Conservation (phyloP, 768 basidiomycete genomes). For the Boletales sp. region DNA sequence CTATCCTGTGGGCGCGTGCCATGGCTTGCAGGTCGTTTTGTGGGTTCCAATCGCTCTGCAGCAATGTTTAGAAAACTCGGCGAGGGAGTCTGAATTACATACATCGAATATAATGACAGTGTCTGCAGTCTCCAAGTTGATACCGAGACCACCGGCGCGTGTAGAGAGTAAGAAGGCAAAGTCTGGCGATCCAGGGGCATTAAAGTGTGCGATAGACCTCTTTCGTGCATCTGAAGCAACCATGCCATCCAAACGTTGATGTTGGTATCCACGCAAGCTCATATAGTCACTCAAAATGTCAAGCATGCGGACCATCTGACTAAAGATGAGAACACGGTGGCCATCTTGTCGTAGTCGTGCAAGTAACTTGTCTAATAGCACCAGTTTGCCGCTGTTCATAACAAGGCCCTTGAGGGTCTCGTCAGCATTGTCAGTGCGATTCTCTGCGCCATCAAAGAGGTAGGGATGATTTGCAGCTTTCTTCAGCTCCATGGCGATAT, state of each 20-base stretch:
- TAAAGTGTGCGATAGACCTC: constrained; percentile 96
- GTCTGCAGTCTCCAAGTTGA: constrained; percentile 98
- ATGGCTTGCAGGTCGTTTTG: constrained; percentile 99
- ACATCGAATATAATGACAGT: constrained; percentile 99
- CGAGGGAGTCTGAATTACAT: constrained; percentile 31
- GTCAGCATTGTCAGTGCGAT: constrained; percentile 54
- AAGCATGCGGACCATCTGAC: constrained; percentile 98
- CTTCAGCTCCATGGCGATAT: constrained; percentile 99
- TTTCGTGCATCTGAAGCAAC: constrained; percentile 91
- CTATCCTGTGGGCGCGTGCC: constrained; percentile 98
- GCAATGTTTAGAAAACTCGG: constrained; percentile 9
- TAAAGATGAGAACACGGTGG: constrained; percentile 97
- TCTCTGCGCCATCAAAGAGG: constrained; percentile 95
- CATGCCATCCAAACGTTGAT: constrained; percentile 95
- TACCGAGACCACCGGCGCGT: constrained; percentile 94
- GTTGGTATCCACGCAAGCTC: constrained; percentile 80
- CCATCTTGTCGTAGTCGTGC: constrained; percentile 84
- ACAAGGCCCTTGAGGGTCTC: constrained; percentile 94
- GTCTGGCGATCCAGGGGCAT: constrained; percentile 87
- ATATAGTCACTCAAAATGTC: constrained; percentile 99
- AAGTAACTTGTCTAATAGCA: constrained; percentile 96
- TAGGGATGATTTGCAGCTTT: constrained; percentile 98
- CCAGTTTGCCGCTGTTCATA: constrained; percentile 99
- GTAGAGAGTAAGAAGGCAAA: constrained; percentile 97
- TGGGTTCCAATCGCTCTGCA: constrained; percentile 95